Evolutionary conservation across 2,329 filamentous ascomycete species (phyloP).

Genomic region (Rachicladosporium sp.): DNA sequence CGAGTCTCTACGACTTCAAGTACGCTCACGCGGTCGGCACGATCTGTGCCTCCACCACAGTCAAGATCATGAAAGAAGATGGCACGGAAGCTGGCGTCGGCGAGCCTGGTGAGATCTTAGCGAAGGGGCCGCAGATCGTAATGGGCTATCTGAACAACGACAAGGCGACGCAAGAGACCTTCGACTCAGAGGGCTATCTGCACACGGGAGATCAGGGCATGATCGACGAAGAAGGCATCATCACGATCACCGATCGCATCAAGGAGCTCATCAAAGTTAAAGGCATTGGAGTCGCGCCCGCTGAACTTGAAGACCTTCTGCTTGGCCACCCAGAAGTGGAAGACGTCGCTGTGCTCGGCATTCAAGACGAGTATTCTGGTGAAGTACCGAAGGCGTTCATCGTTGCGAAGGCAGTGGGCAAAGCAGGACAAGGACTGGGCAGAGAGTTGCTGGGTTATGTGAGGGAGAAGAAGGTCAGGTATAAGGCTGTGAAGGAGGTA

Average conservation of each 20-base stretch:
- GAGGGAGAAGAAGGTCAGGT: conserved; percentile 52
- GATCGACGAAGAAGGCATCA: conserved; percentile 41
- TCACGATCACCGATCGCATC: conserved; percentile 48
- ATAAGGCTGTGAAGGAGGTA: conserved; percentile 56
- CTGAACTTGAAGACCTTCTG: conserved; percentile 49
- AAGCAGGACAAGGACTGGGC: conserved; percentile 21
- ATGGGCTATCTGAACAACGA: conserved; percentile 19
- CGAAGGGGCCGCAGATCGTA: conserved; percentile 15
- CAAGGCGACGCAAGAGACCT: conserved; percentile 29
- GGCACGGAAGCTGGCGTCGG: conserved; percentile 41
- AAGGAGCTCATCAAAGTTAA: conserved; percentile 58
- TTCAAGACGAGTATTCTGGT: conserved; percentile 43
- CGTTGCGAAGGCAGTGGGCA: conserved; percentile 29
- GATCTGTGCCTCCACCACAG: conserved; percentile 46
- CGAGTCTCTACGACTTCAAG: conserved; percentile 42
- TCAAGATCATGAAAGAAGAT: conserved; percentile 47
- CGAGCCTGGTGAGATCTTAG: conserved; percentile 35
- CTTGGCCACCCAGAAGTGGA: conserved; percentile 44
- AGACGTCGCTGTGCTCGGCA: conserved; percentile 44
- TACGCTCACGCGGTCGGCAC: conserved; percentile 46
- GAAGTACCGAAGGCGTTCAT: conserved; percentile 48
- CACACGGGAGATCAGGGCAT: conserved; percentile 45
- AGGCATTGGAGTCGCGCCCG: conserved; percentile 48
- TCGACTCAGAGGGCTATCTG: conserved; percentile 35
- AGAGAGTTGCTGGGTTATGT: conserved; percentile 48